These are phyloP conservation scores for Parastagonospora nodorum DNA, from an alignment of 2,329 filamentous ascomycete species.

Conservation along the genomic window DNA sequence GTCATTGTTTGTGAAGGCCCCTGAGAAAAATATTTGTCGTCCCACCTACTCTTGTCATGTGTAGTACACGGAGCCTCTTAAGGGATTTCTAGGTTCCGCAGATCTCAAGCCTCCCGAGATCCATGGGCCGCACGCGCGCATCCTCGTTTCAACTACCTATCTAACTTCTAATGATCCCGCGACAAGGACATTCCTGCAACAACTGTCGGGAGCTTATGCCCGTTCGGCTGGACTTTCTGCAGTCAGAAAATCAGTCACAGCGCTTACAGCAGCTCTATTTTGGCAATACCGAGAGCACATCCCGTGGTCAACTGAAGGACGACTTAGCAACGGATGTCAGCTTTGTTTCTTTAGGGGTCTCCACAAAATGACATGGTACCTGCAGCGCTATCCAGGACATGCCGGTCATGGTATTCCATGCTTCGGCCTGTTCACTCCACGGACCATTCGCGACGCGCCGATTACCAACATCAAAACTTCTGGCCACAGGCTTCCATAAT, in stretches of 20 bases:
- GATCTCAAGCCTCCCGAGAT: too few relatives aligned
- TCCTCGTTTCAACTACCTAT: too few relatives aligned
- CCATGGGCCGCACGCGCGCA: too few relatives aligned
- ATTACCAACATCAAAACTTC: slow-evolving; percentile 36
- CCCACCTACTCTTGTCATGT: background rate
- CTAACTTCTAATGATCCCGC: too few relatives aligned
- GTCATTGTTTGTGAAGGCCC: too few relatives aligned
- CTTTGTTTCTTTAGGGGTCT: background rate
- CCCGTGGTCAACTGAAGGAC: background rate
- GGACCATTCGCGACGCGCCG: slow-evolving; percentile 9
- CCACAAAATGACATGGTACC: background rate
- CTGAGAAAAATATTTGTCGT: too few relatives aligned
- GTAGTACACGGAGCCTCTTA: background rate
- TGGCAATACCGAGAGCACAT: background rate
- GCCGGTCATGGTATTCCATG: slow-evolving; percentile 2
- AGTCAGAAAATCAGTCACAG: too few relatives aligned
- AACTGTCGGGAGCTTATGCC: too few relatives aligned
- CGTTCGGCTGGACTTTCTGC: too few relatives aligned
- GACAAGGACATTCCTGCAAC: too few relatives aligned
- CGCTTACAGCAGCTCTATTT: too few relatives aligned
- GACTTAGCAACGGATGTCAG: background rate
- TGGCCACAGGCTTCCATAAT: slow-evolving; percentile 23
- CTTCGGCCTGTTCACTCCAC: slow-evolving; percentile 15
- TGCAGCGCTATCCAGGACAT: slow-evolving; percentile 11
- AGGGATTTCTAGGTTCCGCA: too few relatives aligned